Percentiles rank a stretch among this genome's conserved stretches.
phyloP scores from a whole-genome alignment of 345 rosid species.

The Excoecaria agallocha region DNA sequence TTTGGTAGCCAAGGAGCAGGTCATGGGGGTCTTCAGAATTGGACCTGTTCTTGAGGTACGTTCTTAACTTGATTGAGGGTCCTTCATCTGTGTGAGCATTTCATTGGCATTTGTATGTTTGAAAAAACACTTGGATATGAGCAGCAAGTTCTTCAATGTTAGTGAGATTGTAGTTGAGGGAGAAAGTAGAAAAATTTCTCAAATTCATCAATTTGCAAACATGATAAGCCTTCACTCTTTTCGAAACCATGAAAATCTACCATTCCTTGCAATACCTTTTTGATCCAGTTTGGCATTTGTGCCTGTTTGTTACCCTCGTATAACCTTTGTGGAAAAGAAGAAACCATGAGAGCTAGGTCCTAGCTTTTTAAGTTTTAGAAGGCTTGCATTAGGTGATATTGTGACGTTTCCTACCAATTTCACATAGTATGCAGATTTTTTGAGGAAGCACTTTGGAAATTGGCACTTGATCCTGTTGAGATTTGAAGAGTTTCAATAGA shows the following conservation, averaged over 20 bases:
- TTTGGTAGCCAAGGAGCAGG: slow-evolving; percentile 72
- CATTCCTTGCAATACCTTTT: not conserved
- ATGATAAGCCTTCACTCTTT: no score
- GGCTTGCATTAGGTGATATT: not conserved
- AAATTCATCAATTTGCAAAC: not conserved
- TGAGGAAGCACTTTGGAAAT: no score
- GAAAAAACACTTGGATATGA: not conserved
- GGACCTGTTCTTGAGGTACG: slow-evolving; percentile 69
- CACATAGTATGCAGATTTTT: not conserved
- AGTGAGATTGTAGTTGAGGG: not conserved
- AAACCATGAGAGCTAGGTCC: not conserved
- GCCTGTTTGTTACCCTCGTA: not conserved
- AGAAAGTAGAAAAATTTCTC: not conserved
- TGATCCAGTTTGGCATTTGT: not conserved
- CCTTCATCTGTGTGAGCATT: slow-evolving; percentile 2
- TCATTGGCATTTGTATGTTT: not conserved
- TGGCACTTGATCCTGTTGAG: no score
- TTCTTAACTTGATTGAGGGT: slow-evolving; percentile 11
- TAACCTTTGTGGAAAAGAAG: not conserved
- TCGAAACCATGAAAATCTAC: no score
- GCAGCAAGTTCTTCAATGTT: not conserved
- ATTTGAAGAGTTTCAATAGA: no score
- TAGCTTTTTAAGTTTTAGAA: not conserved
- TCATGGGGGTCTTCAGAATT: slow-evolving; percentile 83
- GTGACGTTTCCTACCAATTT: no score